A percentile compares a stretch with the other conserved stretches of the same genome.
phyloP scores from a whole-genome alignment of 2,329 filamentous ascomycete species.

The Sarocladium brachiariae region DNA sequence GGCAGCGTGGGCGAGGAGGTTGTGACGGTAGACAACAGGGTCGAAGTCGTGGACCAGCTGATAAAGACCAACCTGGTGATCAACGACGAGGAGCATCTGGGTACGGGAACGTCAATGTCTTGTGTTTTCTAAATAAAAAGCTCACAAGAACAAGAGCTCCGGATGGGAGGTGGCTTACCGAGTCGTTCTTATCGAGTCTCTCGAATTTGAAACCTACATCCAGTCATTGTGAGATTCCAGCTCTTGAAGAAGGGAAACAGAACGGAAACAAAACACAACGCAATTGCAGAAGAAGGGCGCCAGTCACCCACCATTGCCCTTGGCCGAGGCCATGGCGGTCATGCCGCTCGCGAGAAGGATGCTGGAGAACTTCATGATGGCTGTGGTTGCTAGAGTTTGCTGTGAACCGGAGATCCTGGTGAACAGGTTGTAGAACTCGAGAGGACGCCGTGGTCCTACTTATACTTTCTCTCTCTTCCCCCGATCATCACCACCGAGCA shows the following conservation, averaged over 20 bases:
- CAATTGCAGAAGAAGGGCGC: background rate
- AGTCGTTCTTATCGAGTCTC: conserved; percentile 26
- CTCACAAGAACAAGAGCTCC: too few species aligned
- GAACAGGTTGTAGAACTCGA: too few species aligned
- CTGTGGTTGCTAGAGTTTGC: too few species aligned
- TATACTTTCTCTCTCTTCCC: background rate
- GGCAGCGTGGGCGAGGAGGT: conserved; percentile 61
- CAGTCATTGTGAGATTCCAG: too few species aligned
- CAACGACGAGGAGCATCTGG: conserved; percentile 29
- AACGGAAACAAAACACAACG: background rate
- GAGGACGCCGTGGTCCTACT: too few species aligned
- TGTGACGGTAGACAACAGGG: conserved; percentile 56
- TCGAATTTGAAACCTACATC: conserved; percentile 22
- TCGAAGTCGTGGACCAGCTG: conserved; percentile 57
- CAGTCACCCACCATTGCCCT: background rate
- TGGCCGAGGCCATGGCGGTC: background rate
- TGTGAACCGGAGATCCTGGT: too few species aligned
- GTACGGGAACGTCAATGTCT: background rate
- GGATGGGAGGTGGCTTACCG: conserved; percentile 16
- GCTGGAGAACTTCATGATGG: conserved; percentile 7
- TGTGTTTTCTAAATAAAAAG: background rate
- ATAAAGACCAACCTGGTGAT: conserved; percentile 31
- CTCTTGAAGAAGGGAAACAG: background rate
- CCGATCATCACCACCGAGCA: background rate
- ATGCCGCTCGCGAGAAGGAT: background rate